Base-by-base conservation (phyloP, 768 basidiomycete species). In the Leccinum variicolor region DNA sequence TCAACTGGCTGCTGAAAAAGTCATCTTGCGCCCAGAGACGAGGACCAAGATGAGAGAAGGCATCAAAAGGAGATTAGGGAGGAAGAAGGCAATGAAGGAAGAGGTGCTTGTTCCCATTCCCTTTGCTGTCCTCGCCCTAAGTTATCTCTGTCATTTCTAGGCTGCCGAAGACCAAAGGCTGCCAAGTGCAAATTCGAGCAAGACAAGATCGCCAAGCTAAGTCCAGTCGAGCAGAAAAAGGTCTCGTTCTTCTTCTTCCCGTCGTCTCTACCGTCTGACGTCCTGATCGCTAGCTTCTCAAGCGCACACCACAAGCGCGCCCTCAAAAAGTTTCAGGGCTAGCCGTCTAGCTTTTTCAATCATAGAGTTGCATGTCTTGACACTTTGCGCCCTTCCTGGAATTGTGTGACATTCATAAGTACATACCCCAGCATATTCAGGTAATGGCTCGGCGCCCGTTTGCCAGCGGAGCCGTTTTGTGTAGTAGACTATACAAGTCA, bases 181-280 rank as follows among this genome's bases (percentile, higher is more conserved):
- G 87, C 84, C 29, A 92, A 90, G 73, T 83, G 83, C 61, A 84
- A 79, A 69, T 84, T 82, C 3, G 89, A 90, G 69, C 81, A 92
- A 62, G 92, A 91, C 58, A 79, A 83, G 61, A 70, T 92, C 43
- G 77, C 87, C 29, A 85, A 83, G 66, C 80, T 94, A 54, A 88
- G 86, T 64, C 79, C 90, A 28, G 80, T 84, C 19, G 90, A 93
- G 63, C 92, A 93, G 76, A 84, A 86, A 77, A 94, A 93, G 84
- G 89, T 86, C n/a, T 57, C 19, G 50, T 55, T 26, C 26, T 56
- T 33, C 13, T 36, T 36, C 45, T 25, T 6, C 48, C 13, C n/a
- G 7, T 23, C 15, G 26, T 50, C 48, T 39, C 36, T 17, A 11
- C 5, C 26, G 49, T 11, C 54, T 64, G 48, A 63, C 41, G 33